Conservation (phyloP, 768 basidiomycete genomes). For the Tulasnella calospora region DNA sequence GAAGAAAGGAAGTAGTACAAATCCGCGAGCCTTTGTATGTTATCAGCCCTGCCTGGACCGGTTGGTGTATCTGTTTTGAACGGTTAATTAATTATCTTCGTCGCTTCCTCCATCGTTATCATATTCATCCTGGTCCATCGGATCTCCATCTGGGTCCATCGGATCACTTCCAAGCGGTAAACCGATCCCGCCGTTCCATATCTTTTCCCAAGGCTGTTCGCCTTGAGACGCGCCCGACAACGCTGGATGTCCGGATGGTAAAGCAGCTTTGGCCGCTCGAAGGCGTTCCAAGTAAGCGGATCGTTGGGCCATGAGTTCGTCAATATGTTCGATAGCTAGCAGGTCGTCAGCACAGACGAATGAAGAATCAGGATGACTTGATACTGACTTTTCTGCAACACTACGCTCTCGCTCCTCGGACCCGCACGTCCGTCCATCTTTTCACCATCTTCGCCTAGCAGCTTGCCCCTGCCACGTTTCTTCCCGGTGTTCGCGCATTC, state of each 20-base stretch:
- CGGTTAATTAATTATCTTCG: neutral
- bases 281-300: slow-evolving; percentile 54
- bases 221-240: slow-evolving; percentile 36
- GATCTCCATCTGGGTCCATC: slow-evolving; percentile 9
- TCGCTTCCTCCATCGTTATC: slow-evolving; percentile 8
- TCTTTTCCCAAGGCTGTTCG: slow-evolving; percentile 62
- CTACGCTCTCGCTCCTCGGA: slow-evolving; percentile 85
- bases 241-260: slow-evolving; percentile 60
- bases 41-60: neutral
- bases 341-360: neutral
- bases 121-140: neutral
- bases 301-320: slow-evolving; percentile 58
- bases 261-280: slow-evolving; percentile 50
- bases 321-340: slow-evolving; percentile 81
- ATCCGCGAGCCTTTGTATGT: neutral
- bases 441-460: slow-evolving; percentile 47
- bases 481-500: slow-evolving; percentile 36
- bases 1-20: neutral
- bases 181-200: slow-evolving; percentile 73
- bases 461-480: slow-evolving; percentile 27
- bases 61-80: neutral
- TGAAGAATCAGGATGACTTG: neutral
- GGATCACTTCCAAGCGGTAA: slow-evolving; percentile 36
- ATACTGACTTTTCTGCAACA: slow-evolving; percentile 74
- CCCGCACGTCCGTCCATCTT: slow-evolving; percentile 80